These are phyloP conservation scores for Panaeolus cyanescens DNA, from an alignment of 768 basidiomycete species.

Conservation along the genomic window DNA sequence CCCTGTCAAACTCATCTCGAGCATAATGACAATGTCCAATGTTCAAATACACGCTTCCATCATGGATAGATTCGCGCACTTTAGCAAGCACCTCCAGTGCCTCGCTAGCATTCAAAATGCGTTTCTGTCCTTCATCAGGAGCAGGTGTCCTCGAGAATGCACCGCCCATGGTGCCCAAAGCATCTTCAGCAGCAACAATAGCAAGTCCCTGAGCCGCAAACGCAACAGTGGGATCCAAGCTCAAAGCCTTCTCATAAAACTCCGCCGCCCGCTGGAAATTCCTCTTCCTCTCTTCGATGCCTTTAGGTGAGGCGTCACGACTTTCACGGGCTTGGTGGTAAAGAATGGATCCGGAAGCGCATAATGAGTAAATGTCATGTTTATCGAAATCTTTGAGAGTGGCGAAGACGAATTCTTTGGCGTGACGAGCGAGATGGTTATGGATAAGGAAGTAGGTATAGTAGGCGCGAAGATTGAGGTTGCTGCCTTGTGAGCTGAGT, in stretches of 20 bases:
- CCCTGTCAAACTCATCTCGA: constrained; percentile 92
- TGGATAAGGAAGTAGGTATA: constrained; percentile 93
- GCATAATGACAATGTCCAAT: constrained; percentile 96
- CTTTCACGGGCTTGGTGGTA: constrained; percentile 88
- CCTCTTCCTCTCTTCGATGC: constrained; percentile 69
- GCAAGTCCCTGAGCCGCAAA: constrained; percentile 95
- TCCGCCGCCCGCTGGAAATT: constrained; percentile 85
- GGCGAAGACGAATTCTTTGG: constrained; percentile 87
- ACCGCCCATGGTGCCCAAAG: constrained; percentile 68
- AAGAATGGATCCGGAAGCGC: constrained; percentile 84
- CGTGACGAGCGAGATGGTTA: constrained; percentile 65
- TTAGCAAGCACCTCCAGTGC: constrained; percentile 90
- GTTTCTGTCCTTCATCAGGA: constrained; percentile 63
- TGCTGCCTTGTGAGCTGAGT: constrained; percentile 71
- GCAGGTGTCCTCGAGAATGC: constrained; percentile 44
- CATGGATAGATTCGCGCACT: constrained; percentile 81
- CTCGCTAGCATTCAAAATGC: constrained; percentile 77
- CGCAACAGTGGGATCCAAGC: constrained; percentile 82
- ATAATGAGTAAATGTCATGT: constrained; percentile 89
- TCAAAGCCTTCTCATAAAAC: constrained; percentile 90
- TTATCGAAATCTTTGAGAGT: constrained; percentile 86
- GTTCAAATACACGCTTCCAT: constrained; percentile 89
- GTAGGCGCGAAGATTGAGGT: constrained; percentile 88
- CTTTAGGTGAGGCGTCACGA: constrained; percentile 60
- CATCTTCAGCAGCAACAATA: constrained; percentile 92